A percentile compares a stretch with the other conserved stretches of the same genome.
These are phyloP conservation scores for Pleurotus salmoneostramineus DNA, from an alignment of 768 basidiomycete genomes.

Conservation along the genomic window DNA sequence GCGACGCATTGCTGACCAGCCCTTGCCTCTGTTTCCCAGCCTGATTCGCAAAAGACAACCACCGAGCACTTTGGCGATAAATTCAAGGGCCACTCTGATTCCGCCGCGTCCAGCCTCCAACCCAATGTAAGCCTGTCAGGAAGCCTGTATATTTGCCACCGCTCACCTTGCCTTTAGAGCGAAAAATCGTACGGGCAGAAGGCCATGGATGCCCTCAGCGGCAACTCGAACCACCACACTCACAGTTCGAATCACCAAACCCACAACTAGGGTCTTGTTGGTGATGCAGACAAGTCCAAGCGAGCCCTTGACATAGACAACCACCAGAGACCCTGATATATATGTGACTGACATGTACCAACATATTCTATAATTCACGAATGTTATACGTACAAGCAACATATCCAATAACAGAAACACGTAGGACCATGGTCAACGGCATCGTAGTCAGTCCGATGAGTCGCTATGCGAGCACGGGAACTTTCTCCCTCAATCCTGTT, in stretches of 20 bases:
- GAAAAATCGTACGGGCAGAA: not conserved
- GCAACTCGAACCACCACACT: not conserved
- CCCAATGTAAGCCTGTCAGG: too few relatives aligned
- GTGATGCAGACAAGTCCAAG: not conserved
- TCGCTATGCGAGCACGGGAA: slow-evolving; percentile 24
- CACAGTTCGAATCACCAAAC: not conserved
- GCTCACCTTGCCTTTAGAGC: not conserved
- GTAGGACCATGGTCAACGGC: too few relatives aligned
- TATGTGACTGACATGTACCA: too few relatives aligned
- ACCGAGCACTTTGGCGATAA: slow-evolving; percentile 46
- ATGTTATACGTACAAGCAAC: too few relatives aligned
- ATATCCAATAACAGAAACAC: too few relatives aligned
- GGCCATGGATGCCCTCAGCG: not conserved
- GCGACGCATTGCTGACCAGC: too few relatives aligned
- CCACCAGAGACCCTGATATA: not conserved
- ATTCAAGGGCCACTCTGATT: slow-evolving; percentile 44
- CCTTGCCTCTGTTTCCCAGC: too few relatives aligned
- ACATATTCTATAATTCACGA: too few relatives aligned
- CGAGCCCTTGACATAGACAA: not conserved
- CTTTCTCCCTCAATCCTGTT: not conserved
- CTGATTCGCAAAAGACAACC: slow-evolving; percentile 52
- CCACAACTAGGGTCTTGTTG: not conserved
- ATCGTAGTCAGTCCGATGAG: too few relatives aligned
- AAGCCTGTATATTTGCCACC: too few relatives aligned
- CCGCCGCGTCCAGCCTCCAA: slow-evolving; percentile 40